These are phyloP conservation scores for Euptelea pleiosperma DNA, from an alignment of 164 flowering plant species.

Conservation along the genomic window DNA sequence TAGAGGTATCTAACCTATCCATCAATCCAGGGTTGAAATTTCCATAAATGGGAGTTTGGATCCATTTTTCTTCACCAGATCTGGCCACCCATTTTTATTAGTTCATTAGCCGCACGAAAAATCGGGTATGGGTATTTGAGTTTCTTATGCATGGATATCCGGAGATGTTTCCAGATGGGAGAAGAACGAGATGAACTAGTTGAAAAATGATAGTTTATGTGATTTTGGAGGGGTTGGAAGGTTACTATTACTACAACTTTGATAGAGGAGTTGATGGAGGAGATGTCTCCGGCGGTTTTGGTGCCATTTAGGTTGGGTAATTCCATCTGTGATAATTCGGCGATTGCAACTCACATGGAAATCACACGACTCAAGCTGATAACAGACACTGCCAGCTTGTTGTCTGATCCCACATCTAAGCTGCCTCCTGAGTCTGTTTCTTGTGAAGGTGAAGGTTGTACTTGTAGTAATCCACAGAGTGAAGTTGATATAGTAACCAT, in stretches of 20 bases:
- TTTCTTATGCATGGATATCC: constrained; percentile 10
- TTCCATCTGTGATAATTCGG: constrained; percentile 34
- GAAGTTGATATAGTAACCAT: constrained; percentile 6
- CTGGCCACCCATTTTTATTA: constrained; percentile 16
- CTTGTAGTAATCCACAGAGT: constrained; percentile 3
- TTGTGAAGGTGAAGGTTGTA: constrained; percentile 14
- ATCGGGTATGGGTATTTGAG: constrained; percentile 16
- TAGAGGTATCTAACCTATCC: constrained; percentile 4
- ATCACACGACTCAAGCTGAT: constrained; percentile 43
- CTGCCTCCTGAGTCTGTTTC: constrained; percentile 17
- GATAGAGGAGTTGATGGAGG: constrained; percentile 47
- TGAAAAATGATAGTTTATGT: constrained; percentile 22
- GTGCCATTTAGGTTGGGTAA: constrained; percentile 45
- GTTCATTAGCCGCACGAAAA: constrained; percentile 23
- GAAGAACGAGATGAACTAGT: constrained; percentile 15
- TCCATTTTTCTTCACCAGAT: constrained; percentile 20
- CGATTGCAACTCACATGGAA: constrained; percentile 26
- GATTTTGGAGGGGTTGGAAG: constrained; percentile 16
- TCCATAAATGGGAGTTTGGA: constrained; percentile 15
- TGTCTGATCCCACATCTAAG: constrained; percentile 26
- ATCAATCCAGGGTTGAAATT: constrained; percentile 8
- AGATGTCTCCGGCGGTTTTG: constrained; percentile 41
- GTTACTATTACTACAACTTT: constrained; percentile 4
- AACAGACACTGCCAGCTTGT: constrained; percentile 35
- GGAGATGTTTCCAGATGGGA: constrained; percentile 10